A percentile compares a stretch with the other conserved stretches of the same genome.
These are phyloP conservation scores for Mycogone perniciosa DNA, from an alignment of 2,329 filamentous ascomycete species.

Conservation along the genomic window DNA sequence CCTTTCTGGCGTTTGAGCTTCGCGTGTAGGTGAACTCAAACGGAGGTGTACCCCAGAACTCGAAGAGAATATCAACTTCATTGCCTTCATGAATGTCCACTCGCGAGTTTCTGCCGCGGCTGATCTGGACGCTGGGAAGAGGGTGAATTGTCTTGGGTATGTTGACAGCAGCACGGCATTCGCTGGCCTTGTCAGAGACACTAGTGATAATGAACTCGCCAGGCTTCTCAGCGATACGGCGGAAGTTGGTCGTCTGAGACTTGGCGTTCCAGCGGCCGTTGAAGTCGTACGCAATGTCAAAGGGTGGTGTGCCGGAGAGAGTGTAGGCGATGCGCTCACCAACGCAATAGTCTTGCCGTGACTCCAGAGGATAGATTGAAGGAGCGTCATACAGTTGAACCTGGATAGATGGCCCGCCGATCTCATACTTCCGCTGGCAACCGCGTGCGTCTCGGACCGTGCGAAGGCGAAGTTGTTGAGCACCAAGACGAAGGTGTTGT, in stretches of 20 bases:
- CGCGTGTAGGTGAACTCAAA: conserved; percentile 98
- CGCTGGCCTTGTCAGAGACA: conserved; percentile 79
- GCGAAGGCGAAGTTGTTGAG: conserved; percentile 80
- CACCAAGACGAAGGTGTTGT: conserved; percentile 77
- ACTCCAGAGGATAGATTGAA: conserved; percentile 80
- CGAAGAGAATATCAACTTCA: conserved; percentile 86
- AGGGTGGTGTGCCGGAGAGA: conserved; percentile 82
- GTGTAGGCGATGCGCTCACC: conserved; percentile 92
- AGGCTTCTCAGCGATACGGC: conserved; percentile 84
- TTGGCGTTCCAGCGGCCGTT: conserved; percentile 75
- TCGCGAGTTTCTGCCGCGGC: conserved; percentile 70
- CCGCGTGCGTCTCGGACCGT: conserved; percentile 83
- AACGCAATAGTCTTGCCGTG: conserved; percentile 83
- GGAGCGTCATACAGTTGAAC: conserved; percentile 92
- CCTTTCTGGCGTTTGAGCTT: conserved; percentile 75
- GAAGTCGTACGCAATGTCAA: conserved; percentile 90
- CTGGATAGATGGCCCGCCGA: conserved; percentile 69
- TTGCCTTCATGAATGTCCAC: conserved; percentile 97
- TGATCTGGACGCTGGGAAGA: conserved; percentile 85
- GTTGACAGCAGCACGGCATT: conserved; percentile 74
- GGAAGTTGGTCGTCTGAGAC: conserved; percentile 75
- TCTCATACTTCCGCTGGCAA: conserved; percentile 72
- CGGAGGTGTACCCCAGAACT: conserved; percentile 91
- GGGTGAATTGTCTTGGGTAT: conserved; percentile 82
- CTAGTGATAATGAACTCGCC: conserved; percentile 84